Conservation (phyloP, 331 rosid species). For the Malus hybrid region DNA sequence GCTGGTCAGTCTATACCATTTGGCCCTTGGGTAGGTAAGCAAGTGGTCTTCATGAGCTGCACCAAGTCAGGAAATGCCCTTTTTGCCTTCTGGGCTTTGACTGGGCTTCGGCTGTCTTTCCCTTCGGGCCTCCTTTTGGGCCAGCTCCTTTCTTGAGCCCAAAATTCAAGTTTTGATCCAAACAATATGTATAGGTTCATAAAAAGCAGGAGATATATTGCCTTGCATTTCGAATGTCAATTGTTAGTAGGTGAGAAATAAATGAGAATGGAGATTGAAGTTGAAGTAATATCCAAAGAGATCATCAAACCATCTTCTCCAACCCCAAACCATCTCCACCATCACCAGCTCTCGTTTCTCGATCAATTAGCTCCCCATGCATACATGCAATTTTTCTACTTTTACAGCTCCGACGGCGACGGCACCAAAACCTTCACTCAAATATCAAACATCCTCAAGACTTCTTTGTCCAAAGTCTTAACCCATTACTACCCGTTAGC, state of each 20-base stretch:
- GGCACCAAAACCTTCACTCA: neutral
- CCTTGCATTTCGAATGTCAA: too few species aligned
- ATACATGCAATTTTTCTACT: conserved; percentile 9
- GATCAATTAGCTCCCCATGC: conserved; percentile 25
- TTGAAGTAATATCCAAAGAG: conserved; percentile 20
- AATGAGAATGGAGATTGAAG: conserved; percentile 13
- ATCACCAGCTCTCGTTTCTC: conserved; percentile 23
- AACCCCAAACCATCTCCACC: conserved; percentile 23
- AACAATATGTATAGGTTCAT: too few species aligned
- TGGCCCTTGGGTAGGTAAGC: too few species aligned
- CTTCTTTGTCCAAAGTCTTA: conserved; percentile 7
- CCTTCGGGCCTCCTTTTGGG: too few species aligned
- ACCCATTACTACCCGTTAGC: conserved; percentile 16
- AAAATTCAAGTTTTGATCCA: too few species aligned
- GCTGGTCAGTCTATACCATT: too few species aligned
- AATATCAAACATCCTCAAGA: conserved; percentile 8
- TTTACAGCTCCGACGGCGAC: neutral
- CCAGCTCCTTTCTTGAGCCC: too few species aligned
- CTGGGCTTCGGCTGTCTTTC: too few species aligned
- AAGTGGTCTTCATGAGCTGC: too few species aligned
- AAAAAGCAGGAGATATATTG: too few species aligned
- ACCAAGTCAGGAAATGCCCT: too few species aligned
- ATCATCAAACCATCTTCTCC: conserved; percentile 27
- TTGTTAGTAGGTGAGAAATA: neutral
- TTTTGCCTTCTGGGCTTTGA: too few species aligned